Percentiles rank a stretch among this genome's conserved stretches.
These are phyloP conservation scores for Paramecium tetraurelia DNA, from an alignment of 73 alveolate genomes.

Conservation along the genomic window DNA sequence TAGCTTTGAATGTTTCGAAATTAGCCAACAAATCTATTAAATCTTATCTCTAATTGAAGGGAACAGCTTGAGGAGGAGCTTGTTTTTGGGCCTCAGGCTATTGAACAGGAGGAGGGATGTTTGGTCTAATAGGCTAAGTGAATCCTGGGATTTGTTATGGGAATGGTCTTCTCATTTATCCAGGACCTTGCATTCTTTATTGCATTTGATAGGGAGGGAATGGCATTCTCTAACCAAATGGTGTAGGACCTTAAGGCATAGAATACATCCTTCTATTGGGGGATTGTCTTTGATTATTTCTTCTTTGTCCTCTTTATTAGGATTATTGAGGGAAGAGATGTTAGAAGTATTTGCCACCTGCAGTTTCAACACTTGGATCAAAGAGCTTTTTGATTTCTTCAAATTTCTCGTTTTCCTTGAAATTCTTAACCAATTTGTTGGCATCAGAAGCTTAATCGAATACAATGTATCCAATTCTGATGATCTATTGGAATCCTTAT, in stretches of 20 bases:
- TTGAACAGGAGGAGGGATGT: neutral
- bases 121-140: neutral
- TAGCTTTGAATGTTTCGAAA: neutral
- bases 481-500: neutral
- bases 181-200: neutral
- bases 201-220: neutral
- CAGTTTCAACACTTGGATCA: neutral
- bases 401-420: neutral
- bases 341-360: neutral
- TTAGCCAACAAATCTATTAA: neutral
- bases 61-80: neutral
- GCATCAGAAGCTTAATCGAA: slow-evolving; percentile 45
- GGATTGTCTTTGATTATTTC: slow-evolving; percentile 25
- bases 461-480: slow-evolving; percentile 25
- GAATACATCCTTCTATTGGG: slow-evolving; percentile 21
- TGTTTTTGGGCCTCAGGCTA: neutral
- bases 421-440: neutral
- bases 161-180: neutral
- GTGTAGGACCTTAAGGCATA: neutral
- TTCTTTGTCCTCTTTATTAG: neutral
- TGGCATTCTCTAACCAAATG: neutral
- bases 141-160: neutral
- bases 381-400: neutral
- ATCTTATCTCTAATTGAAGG: neutral
- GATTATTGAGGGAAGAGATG: slow-evolving; percentile 33